Conservation (phyloP, 345 rosid species). For the Brassica napus region DNA sequence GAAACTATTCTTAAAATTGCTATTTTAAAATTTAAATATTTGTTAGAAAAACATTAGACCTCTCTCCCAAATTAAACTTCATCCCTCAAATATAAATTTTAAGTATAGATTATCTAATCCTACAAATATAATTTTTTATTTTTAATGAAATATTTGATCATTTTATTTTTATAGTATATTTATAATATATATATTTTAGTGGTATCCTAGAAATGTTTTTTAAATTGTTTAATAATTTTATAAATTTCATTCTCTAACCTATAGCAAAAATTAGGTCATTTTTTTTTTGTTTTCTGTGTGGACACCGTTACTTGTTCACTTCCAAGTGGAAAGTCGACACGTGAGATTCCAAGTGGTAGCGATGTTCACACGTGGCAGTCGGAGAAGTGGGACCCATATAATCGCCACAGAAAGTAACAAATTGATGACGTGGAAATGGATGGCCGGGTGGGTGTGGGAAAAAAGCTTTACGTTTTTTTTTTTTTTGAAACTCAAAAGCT, state of each 20-base stretch:
- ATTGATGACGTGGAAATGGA: conserved; percentile 37
- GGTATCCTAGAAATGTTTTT: no score
- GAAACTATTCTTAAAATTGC: no score
- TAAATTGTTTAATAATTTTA: neutral
- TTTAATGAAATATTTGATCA: no score
- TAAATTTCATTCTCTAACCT: neutral
- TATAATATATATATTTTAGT: no score
- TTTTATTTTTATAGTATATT: no score
- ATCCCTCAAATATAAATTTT: no score
- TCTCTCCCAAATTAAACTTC: no score
- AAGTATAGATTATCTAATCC: no score
- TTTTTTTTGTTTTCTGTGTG: conserved; percentile 6
- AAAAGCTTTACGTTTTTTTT: conserved; percentile 31
- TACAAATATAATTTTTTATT: no score
- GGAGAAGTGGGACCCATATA: conserved; percentile 16
- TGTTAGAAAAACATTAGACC: no score
- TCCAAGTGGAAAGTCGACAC: conserved; percentile 10
- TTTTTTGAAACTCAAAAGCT: neutral
- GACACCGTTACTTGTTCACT: neutral
- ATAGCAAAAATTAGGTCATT: neutral
- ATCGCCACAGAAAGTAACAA: conserved; percentile 32
- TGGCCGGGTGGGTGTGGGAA: conserved; percentile 35
- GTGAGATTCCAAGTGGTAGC: conserved; percentile 16
- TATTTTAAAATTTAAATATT: no score
- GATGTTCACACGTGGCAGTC: conserved; percentile 18